Percentiles rank a stretch among this genome's conserved stretches.
These are phyloP conservation scores for Nakazawaea anatomiae DNA, from an alignment of 805 yeast species.

Conservation along the genomic window DNA sequence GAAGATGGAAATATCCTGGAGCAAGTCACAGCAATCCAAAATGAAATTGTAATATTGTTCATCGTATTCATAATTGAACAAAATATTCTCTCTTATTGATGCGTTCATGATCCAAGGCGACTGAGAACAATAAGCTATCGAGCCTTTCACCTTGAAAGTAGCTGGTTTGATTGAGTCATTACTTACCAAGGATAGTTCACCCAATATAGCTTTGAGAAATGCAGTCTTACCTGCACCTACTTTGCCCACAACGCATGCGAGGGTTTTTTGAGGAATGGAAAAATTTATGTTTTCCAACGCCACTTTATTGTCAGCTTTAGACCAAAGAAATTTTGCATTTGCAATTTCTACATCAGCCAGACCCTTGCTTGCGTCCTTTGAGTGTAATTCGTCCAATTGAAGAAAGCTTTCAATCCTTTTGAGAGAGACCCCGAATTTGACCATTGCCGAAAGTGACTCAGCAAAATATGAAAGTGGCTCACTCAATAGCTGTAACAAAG, in stretches of 20 bases:
- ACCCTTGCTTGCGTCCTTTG: conserved; percentile 30
- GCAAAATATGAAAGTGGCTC: too few species aligned
- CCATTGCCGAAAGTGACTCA: too few species aligned
- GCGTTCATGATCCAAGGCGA: conserved; percentile 98
- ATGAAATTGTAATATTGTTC: conserved; percentile 75
- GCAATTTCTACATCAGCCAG: conserved; percentile 32
- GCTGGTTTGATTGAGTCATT: conserved; percentile 18
- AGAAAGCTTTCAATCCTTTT: too few species aligned
- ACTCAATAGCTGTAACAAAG: too few species aligned
- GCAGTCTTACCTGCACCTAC: conserved; percentile 70
- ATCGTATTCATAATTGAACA: conserved; percentile 85
- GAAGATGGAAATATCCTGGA: conserved; percentile 68
- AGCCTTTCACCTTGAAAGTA: conserved; percentile 27
- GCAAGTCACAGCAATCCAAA: conserved; percentile 81
- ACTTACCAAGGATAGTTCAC: conserved; percentile 39
- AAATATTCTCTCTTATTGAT: conserved; percentile 80
- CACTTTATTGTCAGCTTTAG: too few species aligned
- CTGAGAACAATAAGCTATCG: conserved; percentile 58
- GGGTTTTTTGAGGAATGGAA: too few species aligned
- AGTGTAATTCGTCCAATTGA: too few species aligned
- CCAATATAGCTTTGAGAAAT: conserved; percentile 45
- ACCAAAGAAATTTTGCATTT: conserved; percentile 37
- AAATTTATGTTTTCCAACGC: too few species aligned
- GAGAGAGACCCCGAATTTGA: too few species aligned
- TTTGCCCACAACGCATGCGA: conserved; percentile 53